Percentiles rank a stretch among this genome's conserved stretches.
Evolutionary conservation across 2,329 filamentous ascomycete species (phyloP).

Genomic region (Metarhizium guizhouense): DNA sequence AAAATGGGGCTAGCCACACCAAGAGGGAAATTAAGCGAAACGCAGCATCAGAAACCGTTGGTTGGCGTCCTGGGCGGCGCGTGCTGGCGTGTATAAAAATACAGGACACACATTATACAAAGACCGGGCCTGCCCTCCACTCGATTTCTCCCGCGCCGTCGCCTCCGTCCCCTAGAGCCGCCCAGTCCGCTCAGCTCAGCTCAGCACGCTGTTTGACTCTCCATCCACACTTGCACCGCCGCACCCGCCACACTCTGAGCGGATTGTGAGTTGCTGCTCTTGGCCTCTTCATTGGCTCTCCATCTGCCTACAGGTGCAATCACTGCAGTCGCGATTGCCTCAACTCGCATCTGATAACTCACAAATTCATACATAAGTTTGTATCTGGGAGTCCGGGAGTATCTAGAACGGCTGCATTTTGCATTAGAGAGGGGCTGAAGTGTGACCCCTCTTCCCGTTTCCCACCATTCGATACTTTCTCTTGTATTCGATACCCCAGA

Average conservation of each 20-base stretch:
- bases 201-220: background rate
- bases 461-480: background rate
- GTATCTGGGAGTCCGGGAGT: background rate
- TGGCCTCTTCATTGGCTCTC: background rate
- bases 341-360: background rate
- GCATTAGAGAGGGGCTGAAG: background rate
- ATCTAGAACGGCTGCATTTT: background rate
- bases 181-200: background rate
- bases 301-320: background rate
- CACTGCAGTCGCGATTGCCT: background rate
- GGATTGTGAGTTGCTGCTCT: background rate
- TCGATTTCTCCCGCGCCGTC: conserved; percentile 26
- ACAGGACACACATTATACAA: conserved; percentile 34
- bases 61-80: conserved; percentile 14
- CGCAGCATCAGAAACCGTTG: conserved; percentile 24
- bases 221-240: background rate
- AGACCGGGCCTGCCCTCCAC: conserved; percentile 35
- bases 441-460: background rate
- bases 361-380: background rate
- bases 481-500: background rate
- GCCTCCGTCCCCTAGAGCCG: conserved; percentile 3
- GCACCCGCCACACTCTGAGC: background rate
- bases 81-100: conserved; percentile 34
- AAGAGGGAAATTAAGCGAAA: conserved; percentile 29
- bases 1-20: conserved; percentile 21